Evolutionary conservation across 2,329 filamentous ascomycete species (phyloP).

Genomic region (Colletotrichum gigasporum): DNA sequence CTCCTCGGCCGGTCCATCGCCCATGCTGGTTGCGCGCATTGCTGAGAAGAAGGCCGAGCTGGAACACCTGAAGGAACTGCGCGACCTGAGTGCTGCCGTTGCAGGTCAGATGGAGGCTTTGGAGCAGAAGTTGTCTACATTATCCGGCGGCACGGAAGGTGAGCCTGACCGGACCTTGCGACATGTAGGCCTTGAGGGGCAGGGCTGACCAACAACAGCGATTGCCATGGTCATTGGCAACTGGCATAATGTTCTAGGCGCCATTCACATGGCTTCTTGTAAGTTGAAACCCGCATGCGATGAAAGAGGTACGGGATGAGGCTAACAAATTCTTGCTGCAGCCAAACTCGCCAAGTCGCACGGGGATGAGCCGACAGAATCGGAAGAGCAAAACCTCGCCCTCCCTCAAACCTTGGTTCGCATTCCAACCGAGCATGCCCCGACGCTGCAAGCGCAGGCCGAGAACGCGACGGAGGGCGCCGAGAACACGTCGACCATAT

Average conservation of each 20-base stretch:
- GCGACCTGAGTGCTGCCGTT: conserved; percentile 80
- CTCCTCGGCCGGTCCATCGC: conserved; percentile 68
- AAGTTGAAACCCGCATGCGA: conserved; percentile 44
- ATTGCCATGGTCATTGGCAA: conserved; percentile 87
- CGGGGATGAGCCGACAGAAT: conserved; percentile 51
- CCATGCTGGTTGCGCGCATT: conserved; percentile 77
- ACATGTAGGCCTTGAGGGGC: not conserved
- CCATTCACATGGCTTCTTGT: conserved; percentile 89
- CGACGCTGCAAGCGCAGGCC: conserved; percentile 68
- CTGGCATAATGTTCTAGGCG: conserved; percentile 87
- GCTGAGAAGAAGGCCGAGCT: conserved; percentile 88
- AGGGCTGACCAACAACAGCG: conserved; percentile 54
- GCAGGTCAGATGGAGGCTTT: conserved; percentile 85
- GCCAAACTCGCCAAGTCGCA: conserved; percentile 74
- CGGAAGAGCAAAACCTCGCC: conserved; percentile 42
- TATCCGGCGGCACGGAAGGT: conserved; percentile 87
- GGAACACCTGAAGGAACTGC: conserved; percentile 79
- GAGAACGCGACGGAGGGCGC: conserved; percentile 61
- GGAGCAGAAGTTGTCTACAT: conserved; percentile 79
- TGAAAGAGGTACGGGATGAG: not conserved
- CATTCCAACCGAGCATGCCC: conserved; percentile 83
- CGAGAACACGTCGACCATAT: conserved; percentile 35
- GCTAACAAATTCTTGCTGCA: conserved; percentile 43
- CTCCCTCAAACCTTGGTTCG: conserved; percentile 85
- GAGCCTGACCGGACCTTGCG: conserved; percentile 2